Base-by-base conservation (phyloP, 305 asterid genomes). In the Solanum hybrid region DNA sequence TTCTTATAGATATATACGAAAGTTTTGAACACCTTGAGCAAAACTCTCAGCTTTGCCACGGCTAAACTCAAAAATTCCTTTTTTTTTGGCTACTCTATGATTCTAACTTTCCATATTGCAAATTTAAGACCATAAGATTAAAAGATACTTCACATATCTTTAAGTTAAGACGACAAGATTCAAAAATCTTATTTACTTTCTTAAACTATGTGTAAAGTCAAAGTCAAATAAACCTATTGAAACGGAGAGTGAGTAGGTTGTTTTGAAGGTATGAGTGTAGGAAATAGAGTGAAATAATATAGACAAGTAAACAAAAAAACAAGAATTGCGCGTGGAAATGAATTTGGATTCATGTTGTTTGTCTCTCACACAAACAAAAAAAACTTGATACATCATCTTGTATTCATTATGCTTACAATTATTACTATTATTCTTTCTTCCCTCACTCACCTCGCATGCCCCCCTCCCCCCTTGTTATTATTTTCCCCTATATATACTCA, bases 351-450 rank as follows among this genome's bases (percentile, higher is more conserved):
- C 91, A 92, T 96, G 92, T 95, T 93, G 88, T 90, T 75, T 92
- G 94, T 93, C 90, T 13, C 3, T n/a, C 35, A 37, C 81, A 88
- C 61, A 90, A 31, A 35, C 28, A 39, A 76, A 92, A 92, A 90
- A 90, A 89, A 28, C 82, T 83, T 46, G 11, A 16, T 89, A 92
- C 96, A 94, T 96, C 96, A 97, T 96, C 96, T 95, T 95, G 90
- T 92, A 94, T 97, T 96, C 98, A 96, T 97, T 95, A 92, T 96
- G 97, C 98, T 93, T 91, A 89, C 97, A 94, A 69, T 69, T 24
- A 69, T 69, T 67, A 94, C 93, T 93, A 93, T 94, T 93, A 92
- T 94, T 92, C 95, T 93, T 95, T 92, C 92, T 95, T 94, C 95
- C 96, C 93, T 94, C 93, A 90, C 69, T 7, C 24, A 8, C 94